Percentiles rank a stretch among this genome's conserved stretches.
These are phyloP conservation scores for Cyclotella kingstonii DNA, from an alignment of 108 stramenopile genomes.

Conservation along the genomic window DNA sequence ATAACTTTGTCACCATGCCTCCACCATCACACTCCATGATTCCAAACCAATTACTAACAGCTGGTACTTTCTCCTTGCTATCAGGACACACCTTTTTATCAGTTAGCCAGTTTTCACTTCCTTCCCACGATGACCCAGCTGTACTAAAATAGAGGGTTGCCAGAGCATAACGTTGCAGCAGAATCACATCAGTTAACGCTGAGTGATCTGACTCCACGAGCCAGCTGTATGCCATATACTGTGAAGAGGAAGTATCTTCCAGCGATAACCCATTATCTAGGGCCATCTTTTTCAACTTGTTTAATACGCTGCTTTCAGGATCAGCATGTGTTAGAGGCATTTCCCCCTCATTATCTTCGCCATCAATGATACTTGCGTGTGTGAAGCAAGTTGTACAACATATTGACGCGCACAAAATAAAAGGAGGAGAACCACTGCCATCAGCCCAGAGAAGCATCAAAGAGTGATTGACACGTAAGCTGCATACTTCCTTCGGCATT, in stretches of 20 bases:
- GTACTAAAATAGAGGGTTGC: slow-evolving; percentile 51
- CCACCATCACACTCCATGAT: slow-evolving; percentile 30
- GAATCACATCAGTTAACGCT: slow-evolving; percentile 12
- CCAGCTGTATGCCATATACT: slow-evolving; percentile 38
- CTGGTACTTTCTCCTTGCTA: not conserved
- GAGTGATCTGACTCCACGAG: slow-evolving; percentile 15
- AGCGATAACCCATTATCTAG: slow-evolving; percentile 16
- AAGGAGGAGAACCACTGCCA: slow-evolving; percentile 6
- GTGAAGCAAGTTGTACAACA: slow-evolving; percentile 27
- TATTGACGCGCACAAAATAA: slow-evolving; percentile 2
- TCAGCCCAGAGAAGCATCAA: slow-evolving; percentile 24
- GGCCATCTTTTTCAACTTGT: slow-evolving; percentile 20
- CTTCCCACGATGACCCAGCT: slow-evolving; percentile 17
- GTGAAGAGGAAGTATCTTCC: slow-evolving; percentile 16
- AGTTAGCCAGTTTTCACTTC: slow-evolving; percentile 23
- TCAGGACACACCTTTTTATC: slow-evolving; percentile 23
- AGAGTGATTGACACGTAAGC: slow-evolving; percentile 2
- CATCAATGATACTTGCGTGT: not conserved
- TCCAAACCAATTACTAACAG: slow-evolving; percentile 41
- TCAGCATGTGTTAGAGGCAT: slow-evolving; percentile 9
- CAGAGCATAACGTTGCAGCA: slow-evolving; percentile 52
- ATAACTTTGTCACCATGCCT: slow-evolving; percentile 19
- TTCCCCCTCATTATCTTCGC: not conserved
- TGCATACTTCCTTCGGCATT: slow-evolving; percentile 22
- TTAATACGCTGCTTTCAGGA: slow-evolving; percentile 1